Evolutionary conservation across 78 protist species (phyloP).

Genomic region (Mastigamoeba balamuthi): DNA sequence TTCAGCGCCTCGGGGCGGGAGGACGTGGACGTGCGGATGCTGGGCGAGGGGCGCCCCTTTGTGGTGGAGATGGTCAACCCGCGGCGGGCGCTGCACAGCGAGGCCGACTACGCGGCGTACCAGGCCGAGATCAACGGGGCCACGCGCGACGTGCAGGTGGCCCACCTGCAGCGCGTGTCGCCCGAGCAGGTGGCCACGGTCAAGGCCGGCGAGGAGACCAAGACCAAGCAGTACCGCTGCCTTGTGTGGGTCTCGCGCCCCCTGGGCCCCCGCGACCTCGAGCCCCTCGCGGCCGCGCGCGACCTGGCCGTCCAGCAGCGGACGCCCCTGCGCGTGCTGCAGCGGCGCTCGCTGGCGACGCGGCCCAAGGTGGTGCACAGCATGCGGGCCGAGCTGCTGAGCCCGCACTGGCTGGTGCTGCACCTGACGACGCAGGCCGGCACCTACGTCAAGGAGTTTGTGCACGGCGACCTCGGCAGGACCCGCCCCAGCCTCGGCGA

Average conservation of each 20-base stretch:
- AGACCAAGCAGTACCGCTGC: constrained; percentile 52
- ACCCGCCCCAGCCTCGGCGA: constrained; percentile 64
- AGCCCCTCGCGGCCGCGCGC: not conserved
- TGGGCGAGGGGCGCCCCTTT: constrained; percentile 81
- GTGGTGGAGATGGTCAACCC: constrained; percentile 55
- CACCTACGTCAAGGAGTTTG: constrained; percentile 75
- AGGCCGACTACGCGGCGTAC: not conserved
- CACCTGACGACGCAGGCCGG: constrained; percentile 70
- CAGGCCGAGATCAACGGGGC: not conserved
- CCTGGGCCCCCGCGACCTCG: constrained; percentile 1
- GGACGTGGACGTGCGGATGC: constrained; percentile 86
- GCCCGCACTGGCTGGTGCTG: constrained; percentile 44
- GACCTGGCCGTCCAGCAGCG: constrained; percentile 23
- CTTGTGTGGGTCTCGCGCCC: constrained; percentile 34
- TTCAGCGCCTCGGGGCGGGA: constrained; percentile 72
- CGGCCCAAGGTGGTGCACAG: constrained; percentile 24
- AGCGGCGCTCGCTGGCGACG: constrained; percentile 18
- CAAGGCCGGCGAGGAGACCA: constrained; percentile 35
- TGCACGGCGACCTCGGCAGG: constrained; percentile 83
- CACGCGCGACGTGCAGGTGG: constrained; percentile 6
- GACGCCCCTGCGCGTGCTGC: constrained; percentile 82
- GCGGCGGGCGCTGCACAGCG: not conserved
- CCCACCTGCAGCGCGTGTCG: constrained; percentile 37
- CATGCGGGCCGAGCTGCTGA: constrained; percentile 3
- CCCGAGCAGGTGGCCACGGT: constrained; percentile 16